These are phyloP conservation scores for Wallacemonas rigidus DNA, from an alignment of 208 protist genomes.

Conservation along the genomic window DNA sequence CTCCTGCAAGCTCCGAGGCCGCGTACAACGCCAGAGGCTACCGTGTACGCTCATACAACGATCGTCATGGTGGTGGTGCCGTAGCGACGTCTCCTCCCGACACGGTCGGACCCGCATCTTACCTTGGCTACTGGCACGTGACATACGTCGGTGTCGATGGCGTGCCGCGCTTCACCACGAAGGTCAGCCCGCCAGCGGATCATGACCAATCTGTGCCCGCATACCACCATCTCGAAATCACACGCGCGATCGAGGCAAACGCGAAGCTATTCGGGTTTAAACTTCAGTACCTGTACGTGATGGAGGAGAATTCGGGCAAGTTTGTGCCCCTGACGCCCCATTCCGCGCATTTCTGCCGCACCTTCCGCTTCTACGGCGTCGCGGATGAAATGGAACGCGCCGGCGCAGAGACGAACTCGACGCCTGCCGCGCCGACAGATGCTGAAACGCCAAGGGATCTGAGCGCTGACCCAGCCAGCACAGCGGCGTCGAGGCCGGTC, in stretches of 20 bases:
- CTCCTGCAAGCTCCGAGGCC: neutral
- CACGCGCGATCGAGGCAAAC: constrained; percentile 4
- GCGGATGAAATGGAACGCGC: neutral
- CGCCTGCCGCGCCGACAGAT: neutral
- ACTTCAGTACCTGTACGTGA: constrained; percentile 16
- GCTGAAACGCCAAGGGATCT: no score
- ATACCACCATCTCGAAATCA: constrained; percentile 17
- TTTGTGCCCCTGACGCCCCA: constrained; percentile 11
- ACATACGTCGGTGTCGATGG: constrained; percentile 14
- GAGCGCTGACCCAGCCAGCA: no score
- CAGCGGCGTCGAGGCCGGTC: no score
- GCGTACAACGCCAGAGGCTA: constrained; percentile 1
- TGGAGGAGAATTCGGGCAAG: constrained; percentile 1
- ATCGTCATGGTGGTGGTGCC: neutral
- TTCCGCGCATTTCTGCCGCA: neutral
- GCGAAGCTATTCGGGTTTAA: constrained; percentile 16
- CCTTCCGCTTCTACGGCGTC: constrained; percentile 14
- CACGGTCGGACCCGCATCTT: constrained; percentile 11
- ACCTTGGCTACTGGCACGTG: constrained; percentile 27
- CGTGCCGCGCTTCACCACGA: constrained; percentile 9
- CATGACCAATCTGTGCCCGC: neutral
- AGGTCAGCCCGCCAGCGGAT: constrained; percentile 19
- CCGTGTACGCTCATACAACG: neutral
- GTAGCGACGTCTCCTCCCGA: neutral
- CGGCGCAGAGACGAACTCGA: neutral